phyloP scores from a whole-genome alignment of 164 flowering plant genomes.

The Liriodendron chinense region DNA sequence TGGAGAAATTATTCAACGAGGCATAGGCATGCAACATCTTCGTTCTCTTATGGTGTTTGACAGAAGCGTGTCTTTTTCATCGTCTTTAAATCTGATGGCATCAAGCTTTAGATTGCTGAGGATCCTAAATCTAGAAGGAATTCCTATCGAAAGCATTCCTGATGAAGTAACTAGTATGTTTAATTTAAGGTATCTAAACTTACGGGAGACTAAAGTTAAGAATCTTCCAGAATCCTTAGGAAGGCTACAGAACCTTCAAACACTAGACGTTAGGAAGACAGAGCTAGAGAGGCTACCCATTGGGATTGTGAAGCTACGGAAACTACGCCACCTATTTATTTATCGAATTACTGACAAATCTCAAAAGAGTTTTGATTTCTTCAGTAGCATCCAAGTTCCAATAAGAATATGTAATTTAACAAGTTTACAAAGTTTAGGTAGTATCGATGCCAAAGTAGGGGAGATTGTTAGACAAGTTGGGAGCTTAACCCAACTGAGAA shows the following conservation, averaged over 20 bases:
- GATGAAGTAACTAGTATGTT: neutral
- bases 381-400: neutral
- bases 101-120: slow-evolving; percentile 5
- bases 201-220: neutral
- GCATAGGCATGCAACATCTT: neutral
- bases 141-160: neutral
- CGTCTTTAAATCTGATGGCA: neutral
- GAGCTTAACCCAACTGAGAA: slow-evolving; percentile 10
- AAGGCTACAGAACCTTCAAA: neutral
- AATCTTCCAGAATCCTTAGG: neutral
- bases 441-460: neutral
- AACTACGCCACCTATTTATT: slow-evolving; percentile 7
- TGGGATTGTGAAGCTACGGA: slow-evolving; percentile 6
- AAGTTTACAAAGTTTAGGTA: neutral
- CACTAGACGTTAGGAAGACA: neutral
- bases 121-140: slow-evolving; percentile 4
- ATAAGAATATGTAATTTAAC: neutral
- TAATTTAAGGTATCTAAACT: neutral
- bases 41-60: neutral
- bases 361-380: neutral
- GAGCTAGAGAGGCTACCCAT: neutral
- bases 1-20: neutral
- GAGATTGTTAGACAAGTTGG: neutral
- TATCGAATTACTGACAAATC: neutral
- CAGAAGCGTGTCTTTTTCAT: neutral